These are phyloP conservation scores for Trichoderma koningii DNA, from an alignment of 2,329 filamentous ascomycete genomes.

Conservation along the genomic window DNA sequence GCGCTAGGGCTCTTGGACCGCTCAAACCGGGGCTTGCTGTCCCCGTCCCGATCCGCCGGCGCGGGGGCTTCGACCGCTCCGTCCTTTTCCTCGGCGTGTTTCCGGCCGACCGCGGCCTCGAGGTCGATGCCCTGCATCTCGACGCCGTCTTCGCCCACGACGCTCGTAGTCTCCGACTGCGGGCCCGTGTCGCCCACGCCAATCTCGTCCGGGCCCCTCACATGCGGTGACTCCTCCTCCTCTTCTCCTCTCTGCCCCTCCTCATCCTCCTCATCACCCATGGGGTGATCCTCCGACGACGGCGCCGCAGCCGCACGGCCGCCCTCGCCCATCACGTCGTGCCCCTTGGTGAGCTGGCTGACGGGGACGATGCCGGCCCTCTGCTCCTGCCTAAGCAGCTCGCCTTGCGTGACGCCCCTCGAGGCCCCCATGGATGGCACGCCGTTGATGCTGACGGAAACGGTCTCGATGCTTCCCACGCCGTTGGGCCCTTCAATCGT, in stretches of 20 bases:
- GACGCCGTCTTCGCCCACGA: slow-evolving; percentile 46
- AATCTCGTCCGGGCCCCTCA: slow-evolving; percentile 79
- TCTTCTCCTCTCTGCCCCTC: slow-evolving; percentile 52
- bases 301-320: slow-evolving; percentile 34
- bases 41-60: slow-evolving; percentile 30
- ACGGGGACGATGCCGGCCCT: slow-evolving; percentile 76
- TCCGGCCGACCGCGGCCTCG: slow-evolving; percentile 62
- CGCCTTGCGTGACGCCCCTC: slow-evolving; percentile 75
- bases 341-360: slow-evolving; percentile 56
- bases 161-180: slow-evolving; percentile 53
- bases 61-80: slow-evolving; percentile 24
- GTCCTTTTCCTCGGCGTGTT: slow-evolving; percentile 40
- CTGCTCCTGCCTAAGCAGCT: slow-evolving; percentile 83
- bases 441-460: slow-evolving; percentile 74
- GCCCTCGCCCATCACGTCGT: slow-evolving; percentile 38
- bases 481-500: slow-evolving; percentile 82
- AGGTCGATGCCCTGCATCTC: slow-evolving; percentile 60
- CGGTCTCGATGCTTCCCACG: slow-evolving; percentile 76
- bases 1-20: slow-evolving; percentile 33
- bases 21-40: slow-evolving; percentile 27
- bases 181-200: slow-evolving; percentile 85
- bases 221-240: slow-evolving; percentile 68
- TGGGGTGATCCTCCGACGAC: slow-evolving; percentile 39
- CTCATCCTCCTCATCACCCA: slow-evolving; percentile 52
- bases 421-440: slow-evolving; percentile 55